Conservation (phyloP, 1,284 basidiomycete species). For the Austroboletus novae-zelandiae region DNA sequence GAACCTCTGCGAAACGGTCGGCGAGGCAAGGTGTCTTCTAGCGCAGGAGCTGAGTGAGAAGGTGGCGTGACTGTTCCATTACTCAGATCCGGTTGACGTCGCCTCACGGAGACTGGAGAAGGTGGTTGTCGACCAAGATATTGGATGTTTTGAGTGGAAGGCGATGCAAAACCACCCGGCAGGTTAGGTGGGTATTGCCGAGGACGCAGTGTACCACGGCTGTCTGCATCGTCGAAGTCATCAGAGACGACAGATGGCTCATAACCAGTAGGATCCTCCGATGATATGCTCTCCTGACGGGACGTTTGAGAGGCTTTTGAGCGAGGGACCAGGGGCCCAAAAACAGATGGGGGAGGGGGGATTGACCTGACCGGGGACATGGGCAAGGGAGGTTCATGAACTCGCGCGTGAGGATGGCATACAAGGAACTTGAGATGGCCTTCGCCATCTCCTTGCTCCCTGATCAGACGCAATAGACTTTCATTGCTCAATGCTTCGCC, state of each 20-base stretch:
- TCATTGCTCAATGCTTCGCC: conserved; percentile 71
- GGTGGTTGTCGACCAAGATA: conserved; percentile 29
- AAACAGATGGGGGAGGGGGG: conserved; percentile 47
- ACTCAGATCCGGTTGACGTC: conserved; percentile 23
- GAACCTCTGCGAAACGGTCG: conserved; percentile 29
- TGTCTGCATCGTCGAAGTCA: conserved; percentile 57
- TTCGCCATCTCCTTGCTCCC: conserved; percentile 66
- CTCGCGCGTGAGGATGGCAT: conserved; percentile 57
- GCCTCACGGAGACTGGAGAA: conserved; percentile 31
- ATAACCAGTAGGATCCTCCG: conserved; percentile 65
- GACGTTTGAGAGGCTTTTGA: conserved; percentile 54
- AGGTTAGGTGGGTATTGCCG: conserved; percentile 35
- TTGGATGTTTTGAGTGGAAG: conserved; percentile 28
- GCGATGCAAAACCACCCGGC: conserved; percentile 28
- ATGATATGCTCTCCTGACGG: conserved; percentile 66
- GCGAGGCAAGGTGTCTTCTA: conserved; percentile 28
- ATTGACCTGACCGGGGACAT: conserved; percentile 47
- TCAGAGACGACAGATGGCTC: conserved; percentile 60
- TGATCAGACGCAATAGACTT: conserved; percentile 69
- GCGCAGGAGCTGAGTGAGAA: conserved; percentile 27
- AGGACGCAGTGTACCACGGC: conserved; percentile 44
- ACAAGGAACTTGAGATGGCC: conserved; percentile 83
- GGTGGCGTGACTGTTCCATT: conserved; percentile 19
- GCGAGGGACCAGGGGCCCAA: conserved; percentile 44
- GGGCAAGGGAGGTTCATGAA: conserved; percentile 49